Evolutionary conservation across 345 rosid species (phyloP).

Genomic region (Pistacia atlantica): DNA sequence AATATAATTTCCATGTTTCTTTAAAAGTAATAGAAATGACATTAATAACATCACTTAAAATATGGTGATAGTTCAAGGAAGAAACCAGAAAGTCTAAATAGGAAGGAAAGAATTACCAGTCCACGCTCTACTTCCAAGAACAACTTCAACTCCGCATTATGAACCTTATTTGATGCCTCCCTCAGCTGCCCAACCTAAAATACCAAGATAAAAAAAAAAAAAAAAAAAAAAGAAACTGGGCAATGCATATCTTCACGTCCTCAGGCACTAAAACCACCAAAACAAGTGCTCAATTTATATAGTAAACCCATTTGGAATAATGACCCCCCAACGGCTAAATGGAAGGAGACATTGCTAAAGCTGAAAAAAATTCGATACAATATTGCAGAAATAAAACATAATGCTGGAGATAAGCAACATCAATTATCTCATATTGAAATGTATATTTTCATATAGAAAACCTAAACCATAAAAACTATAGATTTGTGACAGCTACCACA

Average conservation of each 20-base stretch:
- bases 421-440: neutral
- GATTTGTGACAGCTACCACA: neutral
- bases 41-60: no score
- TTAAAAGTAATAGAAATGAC: no score
- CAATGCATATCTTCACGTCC: no score
- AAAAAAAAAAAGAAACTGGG: no score
- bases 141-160: constrained; percentile 62
- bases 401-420: neutral
- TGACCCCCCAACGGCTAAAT: neutral
- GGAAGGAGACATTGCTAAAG: neutral
- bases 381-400: neutral
- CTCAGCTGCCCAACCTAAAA: constrained; percentile 70
- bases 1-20: neutral
- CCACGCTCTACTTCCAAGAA: constrained; percentile 75
- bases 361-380: neutral
- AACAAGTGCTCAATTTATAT: no score
- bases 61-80: neutral
- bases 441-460: neutral
- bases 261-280: no score
- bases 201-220: neutral
- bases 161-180: constrained; percentile 59
- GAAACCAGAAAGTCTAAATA: neutral
- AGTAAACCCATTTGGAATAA: neutral
- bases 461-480: neutral
- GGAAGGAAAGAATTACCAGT: constrained; percentile 40